These are phyloP conservation scores for Aquanectria penicillioides DNA, from an alignment of 2,329 filamentous ascomycete species.

Conservation along the genomic window DNA sequence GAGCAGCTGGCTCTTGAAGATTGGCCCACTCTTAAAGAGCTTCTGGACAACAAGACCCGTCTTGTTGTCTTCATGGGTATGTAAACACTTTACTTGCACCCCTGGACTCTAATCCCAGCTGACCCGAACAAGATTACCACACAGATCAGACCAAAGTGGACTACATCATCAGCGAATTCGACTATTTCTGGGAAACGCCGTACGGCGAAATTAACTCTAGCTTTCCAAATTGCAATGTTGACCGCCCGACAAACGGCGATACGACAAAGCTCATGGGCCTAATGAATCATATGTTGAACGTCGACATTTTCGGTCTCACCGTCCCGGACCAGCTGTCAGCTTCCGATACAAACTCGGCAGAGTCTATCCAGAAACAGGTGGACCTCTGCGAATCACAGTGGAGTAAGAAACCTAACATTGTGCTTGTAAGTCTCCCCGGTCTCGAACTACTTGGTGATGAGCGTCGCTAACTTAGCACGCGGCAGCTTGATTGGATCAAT, in stretches of 20 bases:
- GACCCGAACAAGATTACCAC: slow-evolving; percentile 63
- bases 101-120: slow-evolving; percentile 10
- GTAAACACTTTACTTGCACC: slow-evolving; percentile 20
- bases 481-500: slow-evolving; percentile 55
- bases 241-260: slow-evolving; percentile 62
- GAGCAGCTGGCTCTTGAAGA: slow-evolving; percentile 54
- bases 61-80: slow-evolving; percentile 77
- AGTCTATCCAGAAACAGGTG: slow-evolving; percentile 40
- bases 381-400: slow-evolving; percentile 35
- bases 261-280: slow-evolving; percentile 40
- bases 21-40: slow-evolving; percentile 75
- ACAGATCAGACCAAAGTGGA: slow-evolving; percentile 60
- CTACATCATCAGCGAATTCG: slow-evolving; percentile 73
- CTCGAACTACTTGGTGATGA: background rate
- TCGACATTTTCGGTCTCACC: slow-evolving; percentile 38
- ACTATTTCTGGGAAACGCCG: slow-evolving; percentile 77
- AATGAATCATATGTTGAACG: slow-evolving; percentile 44
- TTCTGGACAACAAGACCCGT: slow-evolving; percentile 71
- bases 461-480: slow-evolving; percentile 8
- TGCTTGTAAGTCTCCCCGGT: slow-evolving; percentile 37
- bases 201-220: slow-evolving; percentile 69
- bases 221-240: slow-evolving; percentile 72
- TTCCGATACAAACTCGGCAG: slow-evolving; percentile 48
- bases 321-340: slow-evolving; percentile 47
- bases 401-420: slow-evolving; percentile 39